A percentile compares a stretch with the other conserved stretches of the same genome.
Evolutionary conservation across 2,329 filamentous ascomycete genomes (phyloP).

Genomic region (Arthrobotrys sinensis): DNA sequence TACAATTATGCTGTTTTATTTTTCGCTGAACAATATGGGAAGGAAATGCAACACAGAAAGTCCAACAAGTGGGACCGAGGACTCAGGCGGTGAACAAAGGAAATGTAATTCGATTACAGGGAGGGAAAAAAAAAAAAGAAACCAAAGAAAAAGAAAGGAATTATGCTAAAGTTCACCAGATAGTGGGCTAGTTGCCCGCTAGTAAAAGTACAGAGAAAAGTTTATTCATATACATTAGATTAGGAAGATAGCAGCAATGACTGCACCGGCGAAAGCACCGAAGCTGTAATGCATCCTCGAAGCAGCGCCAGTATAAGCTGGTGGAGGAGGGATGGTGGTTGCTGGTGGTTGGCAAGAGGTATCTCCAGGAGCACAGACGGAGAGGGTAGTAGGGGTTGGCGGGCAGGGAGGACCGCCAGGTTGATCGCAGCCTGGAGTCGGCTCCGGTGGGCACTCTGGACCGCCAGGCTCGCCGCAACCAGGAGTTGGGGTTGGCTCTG

Average conservation of each 20-base stretch:
- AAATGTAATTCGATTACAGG: neutral
- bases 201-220: constrained; percentile 26
- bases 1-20: constrained; percentile 17
- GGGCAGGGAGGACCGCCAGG: constrained; percentile 35
- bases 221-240: constrained; percentile 35
- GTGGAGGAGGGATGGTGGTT: constrained; percentile 13
- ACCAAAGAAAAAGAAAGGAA: constrained; percentile 14
- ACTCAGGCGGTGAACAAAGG: neutral
- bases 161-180: constrained; percentile 31
- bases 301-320: constrained; percentile 40
- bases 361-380: constrained; percentile 19
- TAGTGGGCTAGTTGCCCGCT: neutral
- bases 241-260: constrained; percentile 36
- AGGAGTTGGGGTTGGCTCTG: constrained; percentile 18
- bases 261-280: constrained; percentile 33
- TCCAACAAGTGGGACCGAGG: neutral
- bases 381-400: constrained; percentile 18
- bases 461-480: neutral
- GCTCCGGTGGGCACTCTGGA: neutral
- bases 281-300: constrained; percentile 45
- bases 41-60: constrained; percentile 28
- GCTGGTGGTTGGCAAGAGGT: constrained; percentile 27
- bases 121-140: neutral
- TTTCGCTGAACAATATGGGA: neutral
- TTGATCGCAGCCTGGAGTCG: constrained; percentile 24